phyloP scores from a whole-genome alignment of 768 basidiomycete species.

The Serpula lacrymans region DNA sequence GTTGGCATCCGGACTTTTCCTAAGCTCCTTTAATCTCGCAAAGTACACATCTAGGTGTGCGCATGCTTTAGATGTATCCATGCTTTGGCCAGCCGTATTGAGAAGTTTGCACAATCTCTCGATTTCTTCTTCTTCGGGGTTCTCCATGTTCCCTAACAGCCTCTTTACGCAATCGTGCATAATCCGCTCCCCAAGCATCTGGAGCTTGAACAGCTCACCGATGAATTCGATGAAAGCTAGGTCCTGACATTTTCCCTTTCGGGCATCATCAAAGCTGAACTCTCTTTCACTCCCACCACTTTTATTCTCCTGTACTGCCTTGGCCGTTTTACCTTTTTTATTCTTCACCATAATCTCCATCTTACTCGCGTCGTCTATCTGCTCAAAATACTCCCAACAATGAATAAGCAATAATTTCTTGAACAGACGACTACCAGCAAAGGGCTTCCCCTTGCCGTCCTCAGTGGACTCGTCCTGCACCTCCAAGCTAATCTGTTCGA shows the following conservation, averaged over 20 bases:
- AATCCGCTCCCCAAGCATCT: conserved; percentile 96
- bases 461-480: conserved; percentile 88
- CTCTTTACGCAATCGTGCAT: conserved; percentile 99
- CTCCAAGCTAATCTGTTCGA: conserved; percentile 85
- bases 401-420: conserved; percentile 94
- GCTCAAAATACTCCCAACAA: conserved; percentile 97
- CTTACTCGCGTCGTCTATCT: conserved; percentile 92
- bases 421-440: conserved; percentile 92
- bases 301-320: conserved; percentile 60
- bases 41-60: conserved; percentile 94
- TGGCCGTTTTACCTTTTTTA: conserved; percentile 74
- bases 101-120: conserved; percentile 94
- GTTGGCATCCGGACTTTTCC: conserved; percentile 69
- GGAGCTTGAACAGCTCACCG: conserved; percentile 97
- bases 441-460: conserved; percentile 77
- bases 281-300: conserved; percentile 54
- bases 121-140: conserved; percentile 97
- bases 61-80: conserved; percentile 79
- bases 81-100: conserved; percentile 77
- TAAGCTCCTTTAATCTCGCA: conserved; percentile 80
- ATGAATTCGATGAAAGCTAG: conserved; percentile 98
- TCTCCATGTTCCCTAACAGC: conserved; percentile 86
- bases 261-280: conserved; percentile 90
- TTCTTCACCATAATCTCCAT: conserved; percentile 90
- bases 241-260: conserved; percentile 96